Conservation (phyloP, 2,329 filamentous ascomycete species). For the Ceratocystis ficicola region DNA sequence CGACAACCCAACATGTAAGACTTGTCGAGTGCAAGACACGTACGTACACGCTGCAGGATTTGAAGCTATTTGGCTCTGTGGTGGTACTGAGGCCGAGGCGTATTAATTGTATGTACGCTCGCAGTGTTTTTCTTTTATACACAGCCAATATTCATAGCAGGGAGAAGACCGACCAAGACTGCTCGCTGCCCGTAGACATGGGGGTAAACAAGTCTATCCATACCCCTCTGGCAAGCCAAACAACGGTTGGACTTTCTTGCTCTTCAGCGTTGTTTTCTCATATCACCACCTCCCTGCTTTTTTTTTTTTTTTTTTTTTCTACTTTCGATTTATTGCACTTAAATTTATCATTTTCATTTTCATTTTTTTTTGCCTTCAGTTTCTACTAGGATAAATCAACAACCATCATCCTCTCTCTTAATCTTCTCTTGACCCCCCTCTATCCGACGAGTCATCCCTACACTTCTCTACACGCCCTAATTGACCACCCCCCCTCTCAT, state of each 20-base stretch:
- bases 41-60: not conserved
- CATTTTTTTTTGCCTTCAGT: not conserved
- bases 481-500: too few species aligned
- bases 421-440: not conserved
- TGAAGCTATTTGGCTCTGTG: not conserved
- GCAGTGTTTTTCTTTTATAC: not conserved
- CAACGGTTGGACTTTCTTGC: not conserved
- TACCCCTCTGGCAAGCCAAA: too few species aligned
- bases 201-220: too few species aligned
- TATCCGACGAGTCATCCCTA: constrained; percentile 1
- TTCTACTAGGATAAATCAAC: not conserved
- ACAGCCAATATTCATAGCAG: not conserved
- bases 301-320: constrained; percentile 10
- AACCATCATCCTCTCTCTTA: not conserved
- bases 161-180: not conserved
- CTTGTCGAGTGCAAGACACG: not conserved
- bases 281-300: not conserved
- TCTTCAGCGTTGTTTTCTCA: not conserved
- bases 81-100: not conserved
- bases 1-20: not conserved
- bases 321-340: constrained; percentile 15
- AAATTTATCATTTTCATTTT: constrained; percentile 9
- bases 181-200: too few species aligned
- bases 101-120: not conserved
- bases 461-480: not conserved